Evolutionary conservation across 495 filamentous ascomycete genomes (phyloP), one percentile per base, ranked within the genome.

Genomic region (Penicillium goetzii): DNA sequence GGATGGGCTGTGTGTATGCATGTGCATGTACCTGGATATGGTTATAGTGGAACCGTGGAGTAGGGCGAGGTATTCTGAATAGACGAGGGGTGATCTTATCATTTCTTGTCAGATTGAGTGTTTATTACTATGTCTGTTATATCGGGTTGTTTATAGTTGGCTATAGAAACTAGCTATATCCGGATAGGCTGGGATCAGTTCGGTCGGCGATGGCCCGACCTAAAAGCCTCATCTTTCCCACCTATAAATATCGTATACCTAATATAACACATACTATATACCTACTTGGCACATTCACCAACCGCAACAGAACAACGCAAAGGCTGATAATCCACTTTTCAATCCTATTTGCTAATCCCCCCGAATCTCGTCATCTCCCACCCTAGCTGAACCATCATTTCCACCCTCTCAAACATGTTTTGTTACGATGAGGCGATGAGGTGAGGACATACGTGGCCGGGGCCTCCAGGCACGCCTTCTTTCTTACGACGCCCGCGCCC

Each of bases 401-500:
- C n/a, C 19, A 19, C 40, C 41, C 14, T n/a, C 43, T 47, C 43
- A 47, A 47, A 47, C 19, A 14, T 47, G 9, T 47, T 23, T 21
- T 25, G 21, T 47, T 47, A 25, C 21, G 43, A 47, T 47, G 43
- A 23, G 21, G 8, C 21, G 43, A 47, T 47, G 43, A 23, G 11
- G 7, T 8, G 19, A 45, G 43, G 25, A 45, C 66, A 50, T 69
- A 72, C 67, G 69, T 66, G 70, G 70, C 64, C 59, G 50, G 36
- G 54, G 26, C 57, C 49, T 52, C 62, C 64, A 72, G 67, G 64
- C 62, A 72, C 67, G 59, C 58, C 41, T 36, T n/a, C 40, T 60
- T 38, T 34, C 17, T 12, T 28, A 21, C 60, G 41, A 64, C 50
- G 21, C 43, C 43, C 43, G 43, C 43, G 15, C 15, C 19, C 38